These are phyloP conservation scores for Pichia sp. DNA, from an alignment of 1,139 yeast genomes.

Conservation along the genomic window DNA sequence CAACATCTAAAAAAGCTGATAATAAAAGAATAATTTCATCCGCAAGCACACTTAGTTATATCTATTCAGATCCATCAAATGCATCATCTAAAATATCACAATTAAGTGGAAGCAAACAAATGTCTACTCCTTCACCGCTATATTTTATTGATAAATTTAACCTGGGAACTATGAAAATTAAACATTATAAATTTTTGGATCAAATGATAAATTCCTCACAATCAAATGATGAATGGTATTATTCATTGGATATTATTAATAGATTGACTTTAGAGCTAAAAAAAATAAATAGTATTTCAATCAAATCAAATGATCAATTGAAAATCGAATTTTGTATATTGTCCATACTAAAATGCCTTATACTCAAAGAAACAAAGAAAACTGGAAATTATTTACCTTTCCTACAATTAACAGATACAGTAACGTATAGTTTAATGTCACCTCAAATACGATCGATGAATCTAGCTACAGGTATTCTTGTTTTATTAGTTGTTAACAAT, in stretches of 20 bases:
- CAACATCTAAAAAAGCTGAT: too few relatives aligned
- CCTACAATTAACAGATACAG: conserved; percentile 32
- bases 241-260: conserved; percentile 43
- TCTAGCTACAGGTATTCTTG: conserved; percentile 70
- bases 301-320: conserved; percentile 38
- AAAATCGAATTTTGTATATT: conserved; percentile 45
- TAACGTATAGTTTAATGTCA: conserved; percentile 40
- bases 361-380: conserved; percentile 42
- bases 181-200: conserved; percentile 42
- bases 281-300: conserved; percentile 17
- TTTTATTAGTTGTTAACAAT: conserved; percentile 26
- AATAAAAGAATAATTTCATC: neutral
- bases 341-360: conserved; percentile 42
- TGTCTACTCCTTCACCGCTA: conserved; percentile 34
- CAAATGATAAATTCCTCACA: conserved; percentile 30
- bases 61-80: neutral
- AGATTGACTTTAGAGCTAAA: conserved; percentile 28
- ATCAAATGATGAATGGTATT: conserved; percentile 43
- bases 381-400: conserved; percentile 33
- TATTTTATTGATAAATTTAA: conserved; percentile 39
- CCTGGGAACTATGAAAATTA: conserved; percentile 36
- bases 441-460: conserved; percentile 69
- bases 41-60: neutral
- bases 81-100: neutral
- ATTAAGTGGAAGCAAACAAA: neutral